A percentile compares a stretch with the other conserved stretches of the same genome.
Evolutionary conservation across 2,329 filamentous ascomycete species (phyloP).

Genomic region (Talaromyces sp.): DNA sequence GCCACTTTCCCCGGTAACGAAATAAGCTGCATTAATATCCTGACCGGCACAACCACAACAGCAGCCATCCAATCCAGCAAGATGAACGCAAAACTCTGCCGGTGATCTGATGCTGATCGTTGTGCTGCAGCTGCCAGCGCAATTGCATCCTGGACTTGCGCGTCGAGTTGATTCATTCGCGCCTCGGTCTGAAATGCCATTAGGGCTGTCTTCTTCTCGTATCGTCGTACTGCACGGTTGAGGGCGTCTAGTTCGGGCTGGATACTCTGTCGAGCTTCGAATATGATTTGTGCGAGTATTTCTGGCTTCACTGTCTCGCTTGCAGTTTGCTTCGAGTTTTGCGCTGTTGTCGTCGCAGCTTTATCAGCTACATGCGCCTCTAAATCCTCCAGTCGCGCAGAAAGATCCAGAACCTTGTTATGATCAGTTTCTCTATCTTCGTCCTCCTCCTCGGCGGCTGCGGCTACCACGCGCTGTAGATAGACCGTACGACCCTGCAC

Average conservation of each 20-base stretch:
- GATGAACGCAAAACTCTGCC: conserved; percentile 26
- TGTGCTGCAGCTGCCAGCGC: conserved; percentile 72
- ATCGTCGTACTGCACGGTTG: conserved; percentile 81
- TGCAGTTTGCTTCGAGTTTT: conserved; percentile 10
- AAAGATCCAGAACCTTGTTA: conserved; percentile 53
- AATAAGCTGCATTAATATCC: conserved; percentile 29
- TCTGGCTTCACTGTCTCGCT: conserved; percentile 28
- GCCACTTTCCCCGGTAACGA: conserved; percentile 31
- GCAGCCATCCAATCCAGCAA: conserved; percentile 38
- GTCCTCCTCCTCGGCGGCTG: conserved; percentile 21
- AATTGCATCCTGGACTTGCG: conserved; percentile 70
- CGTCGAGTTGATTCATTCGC: conserved; percentile 68
- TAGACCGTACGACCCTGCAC: conserved; percentile 75
- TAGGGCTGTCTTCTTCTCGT: conserved; percentile 81
- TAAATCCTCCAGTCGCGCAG: conserved; percentile 65
- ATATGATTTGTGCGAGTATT: conserved; percentile 38
- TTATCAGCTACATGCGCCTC: conserved; percentile 56
- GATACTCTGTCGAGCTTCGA: conserved; percentile 62
- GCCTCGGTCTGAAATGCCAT: conserved; percentile 73
- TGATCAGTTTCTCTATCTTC: conserved; percentile 26
- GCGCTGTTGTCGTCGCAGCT: conserved; percentile 1
- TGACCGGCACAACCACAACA: conserved; percentile 35
- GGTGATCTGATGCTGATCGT: conserved; percentile 24
- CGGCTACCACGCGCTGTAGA: conserved; percentile 67
- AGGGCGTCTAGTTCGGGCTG: conserved; percentile 84